Evolutionary conservation across 371 early-diverging fungal species (phyloP).

Genomic region (Mortierella sp.): DNA sequence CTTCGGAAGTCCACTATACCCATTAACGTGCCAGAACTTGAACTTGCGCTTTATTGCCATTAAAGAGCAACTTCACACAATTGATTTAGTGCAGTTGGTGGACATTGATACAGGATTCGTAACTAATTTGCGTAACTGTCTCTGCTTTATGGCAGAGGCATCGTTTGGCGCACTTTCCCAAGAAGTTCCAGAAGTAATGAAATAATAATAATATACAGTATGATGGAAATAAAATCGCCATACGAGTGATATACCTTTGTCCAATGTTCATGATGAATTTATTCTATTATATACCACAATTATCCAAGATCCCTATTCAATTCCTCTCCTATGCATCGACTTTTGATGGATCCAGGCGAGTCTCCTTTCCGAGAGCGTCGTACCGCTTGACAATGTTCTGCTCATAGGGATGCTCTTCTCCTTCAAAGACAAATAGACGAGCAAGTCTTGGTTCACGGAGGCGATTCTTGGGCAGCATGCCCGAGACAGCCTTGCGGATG

Average conservation of each 20-base stretch:
- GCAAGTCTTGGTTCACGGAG: slow-evolving; percentile 84
- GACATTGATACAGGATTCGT: slow-evolving; percentile 79
- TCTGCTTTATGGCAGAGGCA: slow-evolving; percentile 58
- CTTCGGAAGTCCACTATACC: slow-evolving; percentile 70
- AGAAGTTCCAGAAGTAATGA: slow-evolving; percentile 37
- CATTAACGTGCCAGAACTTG: slow-evolving; percentile 76
- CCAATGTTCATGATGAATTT: slow-evolving; percentile 5
- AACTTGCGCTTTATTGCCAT: slow-evolving; percentile 85
- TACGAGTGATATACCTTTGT: neutral
- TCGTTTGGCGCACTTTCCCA: slow-evolving; percentile 54
- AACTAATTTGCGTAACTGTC: slow-evolving; percentile 70
- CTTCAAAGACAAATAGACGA: slow-evolving; percentile 91
- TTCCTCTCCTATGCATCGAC: slow-evolving; percentile 34
- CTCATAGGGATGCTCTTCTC: slow-evolving; percentile 91
- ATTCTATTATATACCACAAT: slow-evolving; percentile 8
- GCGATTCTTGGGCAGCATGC: slow-evolving; percentile 97
- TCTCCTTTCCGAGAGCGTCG: slow-evolving; percentile 65
- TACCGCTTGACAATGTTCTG: slow-evolving; percentile 90
- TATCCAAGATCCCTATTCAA: too few relatives aligned
- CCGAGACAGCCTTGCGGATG: slow-evolving; percentile 93
- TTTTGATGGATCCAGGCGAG: slow-evolving; percentile 50
- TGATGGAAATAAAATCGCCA: neutral
- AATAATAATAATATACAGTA: slow-evolving; percentile 10
- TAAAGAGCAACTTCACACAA: slow-evolving; percentile 76
- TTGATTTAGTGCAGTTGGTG: slow-evolving; percentile 77